These are phyloP conservation scores for Clathrospora elynae DNA, from an alignment of 2,329 filamentous ascomycete genomes.

Conservation along the genomic window DNA sequence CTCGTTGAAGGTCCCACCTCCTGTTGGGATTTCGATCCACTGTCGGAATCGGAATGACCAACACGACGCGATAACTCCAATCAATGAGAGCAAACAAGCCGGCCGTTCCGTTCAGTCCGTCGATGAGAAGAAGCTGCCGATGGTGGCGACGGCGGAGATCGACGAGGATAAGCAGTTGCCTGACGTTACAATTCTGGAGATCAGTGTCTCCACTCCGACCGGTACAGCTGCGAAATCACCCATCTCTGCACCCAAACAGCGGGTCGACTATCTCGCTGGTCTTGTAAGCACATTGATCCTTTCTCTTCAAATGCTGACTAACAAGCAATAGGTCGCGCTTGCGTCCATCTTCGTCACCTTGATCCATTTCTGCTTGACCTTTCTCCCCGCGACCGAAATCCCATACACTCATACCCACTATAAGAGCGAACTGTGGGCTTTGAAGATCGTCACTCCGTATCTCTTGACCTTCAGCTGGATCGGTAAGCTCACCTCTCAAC, in stretches of 20 bases:
- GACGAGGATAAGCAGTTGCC: no score
- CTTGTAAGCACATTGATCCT: no score
- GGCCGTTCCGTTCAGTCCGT: no score
- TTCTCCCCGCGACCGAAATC: constrained; percentile 46
- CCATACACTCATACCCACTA: constrained; percentile 44
- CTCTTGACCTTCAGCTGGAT: constrained; percentile 52
- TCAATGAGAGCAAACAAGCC: no score
- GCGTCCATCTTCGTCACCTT: constrained; percentile 50
- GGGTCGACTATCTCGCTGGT: no score
- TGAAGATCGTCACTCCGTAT: constrained; percentile 49
- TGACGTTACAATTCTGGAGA: no score
- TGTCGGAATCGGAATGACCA: no score
- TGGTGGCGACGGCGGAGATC: no score
- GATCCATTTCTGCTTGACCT: constrained; percentile 52
- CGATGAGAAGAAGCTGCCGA: no score
- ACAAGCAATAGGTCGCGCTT: constrained; percentile 36
- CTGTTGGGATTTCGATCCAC: no score
- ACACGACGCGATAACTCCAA: no score
- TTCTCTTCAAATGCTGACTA: neutral
- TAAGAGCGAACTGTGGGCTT: constrained; percentile 44
- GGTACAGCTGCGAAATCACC: neutral
- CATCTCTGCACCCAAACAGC: constrained; percentile 16
- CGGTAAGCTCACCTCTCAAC: neutral
- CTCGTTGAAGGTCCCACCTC: no score
- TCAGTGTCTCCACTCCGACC: neutral